Base-by-base conservation (phyloP, 352 stramenopile genomes). In the Phytophthora agathidicida region DNA sequence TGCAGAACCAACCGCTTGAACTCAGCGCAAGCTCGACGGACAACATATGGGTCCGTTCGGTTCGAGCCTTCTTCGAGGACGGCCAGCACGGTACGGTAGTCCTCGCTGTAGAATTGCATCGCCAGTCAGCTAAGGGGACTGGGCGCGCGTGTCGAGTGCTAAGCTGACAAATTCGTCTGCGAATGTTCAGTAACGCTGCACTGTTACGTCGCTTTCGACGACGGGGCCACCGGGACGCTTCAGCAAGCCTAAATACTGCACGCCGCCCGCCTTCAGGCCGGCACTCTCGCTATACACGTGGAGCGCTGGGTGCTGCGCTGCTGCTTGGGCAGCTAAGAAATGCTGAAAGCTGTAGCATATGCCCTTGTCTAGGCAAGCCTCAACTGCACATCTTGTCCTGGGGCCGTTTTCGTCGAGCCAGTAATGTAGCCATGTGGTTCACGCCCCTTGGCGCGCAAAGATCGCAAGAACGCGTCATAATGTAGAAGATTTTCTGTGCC, bases 81-180 rank as follows among this genome's bases (percentile, higher is more conserved):
- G 0, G 45, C 47, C 24, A 87, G 35, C 36, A 89, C 66, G 3
- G 42, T 46, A 23, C 36, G 37, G 35, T 71, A 72, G 45, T 77
- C 66, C 3, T 79, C 60, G 42, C 60, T 49, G 47, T 89, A 89
- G 68, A 89, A 86, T 44, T 86, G 75, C 81, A 91, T 91, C 27
- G 4, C 3, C 7, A 45, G 10, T 23, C n/a, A n/a, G n/a, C n/a
- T n/a, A n/a, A n/a, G n/a, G n/a, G n/a, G n/a, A n/a, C n/a, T n/a
- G n/a, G n/a, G n/a, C n/a, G n/a, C n/a, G n/a, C n/a, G n/a, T 8
- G 43, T 41, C 23, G 39, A 42, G 38, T 50, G 44, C 28, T 50
- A 45, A 20, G 44, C 31, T 44, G 24, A 11, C 5, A 3, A n/a
- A 32, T 24, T 14, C 10, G n/a, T 60, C 50, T 38, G 31, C 33